These are phyloP conservation scores for Phanerochaete carnosa DNA, from an alignment of 768 basidiomycete species.

Conservation along the genomic window DNA sequence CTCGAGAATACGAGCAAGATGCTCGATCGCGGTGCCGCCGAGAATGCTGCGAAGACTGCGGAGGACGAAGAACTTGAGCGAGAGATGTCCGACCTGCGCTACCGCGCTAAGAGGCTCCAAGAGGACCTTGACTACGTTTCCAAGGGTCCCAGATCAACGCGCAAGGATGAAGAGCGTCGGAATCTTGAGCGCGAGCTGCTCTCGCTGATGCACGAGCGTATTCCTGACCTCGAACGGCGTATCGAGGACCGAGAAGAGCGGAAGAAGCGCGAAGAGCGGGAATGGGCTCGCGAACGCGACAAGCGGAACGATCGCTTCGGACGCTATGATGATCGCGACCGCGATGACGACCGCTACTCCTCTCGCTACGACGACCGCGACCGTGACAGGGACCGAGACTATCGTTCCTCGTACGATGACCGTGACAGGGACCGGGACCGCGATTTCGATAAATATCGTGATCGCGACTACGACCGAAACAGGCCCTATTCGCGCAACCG, in stretches of 20 bases:
- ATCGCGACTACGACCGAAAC: constrained; percentile 33
- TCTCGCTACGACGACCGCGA: constrained; percentile 35
- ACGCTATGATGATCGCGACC: constrained; percentile 48
- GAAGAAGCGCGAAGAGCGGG: constrained; percentile 73
- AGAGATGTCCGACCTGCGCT: constrained; percentile 84
- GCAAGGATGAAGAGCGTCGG: constrained; percentile 83
- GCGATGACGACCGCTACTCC: constrained; percentile 16
- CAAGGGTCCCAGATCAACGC: constrained; percentile 63
- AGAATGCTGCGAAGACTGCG: constrained; percentile 53
- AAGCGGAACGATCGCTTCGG: constrained; percentile 79
- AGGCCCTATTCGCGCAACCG: constrained; percentile 36
- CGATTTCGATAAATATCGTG: constrained; percentile 33
- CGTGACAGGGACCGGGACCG: constrained; percentile 31
- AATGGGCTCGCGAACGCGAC: constrained; percentile 79
- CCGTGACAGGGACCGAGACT: constrained; percentile 23
- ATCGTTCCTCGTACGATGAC: constrained; percentile 36
- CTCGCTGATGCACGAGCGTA: constrained; percentile 80
- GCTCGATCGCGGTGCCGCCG: constrained; percentile 73
- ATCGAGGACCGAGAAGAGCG: constrained; percentile 77
- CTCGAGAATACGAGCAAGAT: constrained; percentile 75
- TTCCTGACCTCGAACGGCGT: constrained; percentile 87
- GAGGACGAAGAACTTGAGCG: constrained; percentile 92
- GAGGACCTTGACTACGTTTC: constrained; percentile 90
- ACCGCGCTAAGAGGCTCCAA: constrained; percentile 80
- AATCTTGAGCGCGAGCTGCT: constrained; percentile 86